Percentiles rank a stretch among this genome's conserved stretches.
Conservation (phyloP, 305 asterid genomes). For the Fraxinus floribunda region DNA sequence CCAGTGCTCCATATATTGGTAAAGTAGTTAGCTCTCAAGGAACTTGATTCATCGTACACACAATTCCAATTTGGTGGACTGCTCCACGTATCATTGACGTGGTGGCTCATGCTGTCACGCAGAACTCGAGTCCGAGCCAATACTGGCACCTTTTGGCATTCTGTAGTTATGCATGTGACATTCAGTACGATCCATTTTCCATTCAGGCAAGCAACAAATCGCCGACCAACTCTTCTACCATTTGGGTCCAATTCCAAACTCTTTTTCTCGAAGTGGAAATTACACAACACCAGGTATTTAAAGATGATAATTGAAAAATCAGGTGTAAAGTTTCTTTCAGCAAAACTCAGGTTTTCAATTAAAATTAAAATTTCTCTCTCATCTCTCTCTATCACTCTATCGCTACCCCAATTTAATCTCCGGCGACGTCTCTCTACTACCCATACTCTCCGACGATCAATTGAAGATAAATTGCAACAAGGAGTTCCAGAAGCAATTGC, state of each 20-base stretch:
- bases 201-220: background rate
- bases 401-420: too few relatives aligned
- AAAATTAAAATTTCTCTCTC: too few relatives aligned
- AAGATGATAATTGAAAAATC: too few relatives aligned
- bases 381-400: too few relatives aligned
- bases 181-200: background rate
- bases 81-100: background rate
- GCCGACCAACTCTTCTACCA: background rate
- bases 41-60: background rate
- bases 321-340: too few relatives aligned
- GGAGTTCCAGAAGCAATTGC: too few relatives aligned
- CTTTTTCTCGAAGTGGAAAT: background rate
- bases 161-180: background rate
- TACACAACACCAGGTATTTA: too few relatives aligned
- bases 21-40: background rate
- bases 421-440: too few relatives aligned
- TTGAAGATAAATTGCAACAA: too few relatives aligned
- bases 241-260: background rate
- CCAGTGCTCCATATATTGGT: background rate
- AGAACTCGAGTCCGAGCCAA: background rate
- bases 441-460: too few relatives aligned
- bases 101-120: background rate
- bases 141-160: background rate
- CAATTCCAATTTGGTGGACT: background rate
- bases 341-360: too few relatives aligned